These are phyloP conservation scores for Xylaria sp. DNA, from an alignment of 2,329 filamentous ascomycete species.

Conservation along the genomic window DNA sequence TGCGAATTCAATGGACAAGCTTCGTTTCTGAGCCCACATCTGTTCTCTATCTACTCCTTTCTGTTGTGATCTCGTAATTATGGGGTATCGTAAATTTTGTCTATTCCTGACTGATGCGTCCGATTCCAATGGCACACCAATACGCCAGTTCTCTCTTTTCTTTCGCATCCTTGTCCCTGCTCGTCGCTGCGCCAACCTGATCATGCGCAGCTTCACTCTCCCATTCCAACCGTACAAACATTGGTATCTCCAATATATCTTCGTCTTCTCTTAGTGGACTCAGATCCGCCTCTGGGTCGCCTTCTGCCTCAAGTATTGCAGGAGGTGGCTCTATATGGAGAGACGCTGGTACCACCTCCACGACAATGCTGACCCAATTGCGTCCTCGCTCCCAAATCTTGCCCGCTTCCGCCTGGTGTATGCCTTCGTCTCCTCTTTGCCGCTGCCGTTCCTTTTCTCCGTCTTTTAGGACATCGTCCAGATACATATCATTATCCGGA, in stretches of 20 bases:
- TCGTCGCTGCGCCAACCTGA: constrained; percentile 66
- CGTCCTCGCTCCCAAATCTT: constrained; percentile 96
- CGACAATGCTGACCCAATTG: constrained; percentile 94
- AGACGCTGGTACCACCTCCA: constrained; percentile 82
- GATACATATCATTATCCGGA: constrained; percentile 78
- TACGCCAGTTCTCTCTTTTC: constrained; percentile 92
- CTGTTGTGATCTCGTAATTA: constrained; percentile 14
- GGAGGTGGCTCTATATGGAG: constrained; percentile 55
- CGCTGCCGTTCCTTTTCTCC: constrained; percentile 52
- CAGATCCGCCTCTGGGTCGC: constrained; percentile 54
- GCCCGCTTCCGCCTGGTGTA: constrained; percentile 79
- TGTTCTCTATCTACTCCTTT: constrained; percentile 23
- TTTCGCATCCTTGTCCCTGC: constrained; percentile 68
- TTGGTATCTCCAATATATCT: constrained; percentile 84
- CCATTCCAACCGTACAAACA: constrained; percentile 94
- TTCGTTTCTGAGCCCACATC: constrained; percentile 46
- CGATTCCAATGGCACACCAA: constrained; percentile 92
- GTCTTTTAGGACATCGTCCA: constrained; percentile 86
- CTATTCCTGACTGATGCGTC: constrained; percentile 72
- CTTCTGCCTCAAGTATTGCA: constrained; percentile 44
- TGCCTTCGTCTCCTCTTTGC: constrained; percentile 52
- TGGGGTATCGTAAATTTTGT: constrained; percentile 55
- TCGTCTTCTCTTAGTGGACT: constrained; percentile 67
- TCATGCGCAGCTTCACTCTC: constrained; percentile 73
- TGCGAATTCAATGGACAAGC: constrained; percentile 54